These are phyloP conservation scores for Magnusiomyces clavatus DNA, from an alignment of 1,139 yeast genomes.

Conservation along the genomic window DNA sequence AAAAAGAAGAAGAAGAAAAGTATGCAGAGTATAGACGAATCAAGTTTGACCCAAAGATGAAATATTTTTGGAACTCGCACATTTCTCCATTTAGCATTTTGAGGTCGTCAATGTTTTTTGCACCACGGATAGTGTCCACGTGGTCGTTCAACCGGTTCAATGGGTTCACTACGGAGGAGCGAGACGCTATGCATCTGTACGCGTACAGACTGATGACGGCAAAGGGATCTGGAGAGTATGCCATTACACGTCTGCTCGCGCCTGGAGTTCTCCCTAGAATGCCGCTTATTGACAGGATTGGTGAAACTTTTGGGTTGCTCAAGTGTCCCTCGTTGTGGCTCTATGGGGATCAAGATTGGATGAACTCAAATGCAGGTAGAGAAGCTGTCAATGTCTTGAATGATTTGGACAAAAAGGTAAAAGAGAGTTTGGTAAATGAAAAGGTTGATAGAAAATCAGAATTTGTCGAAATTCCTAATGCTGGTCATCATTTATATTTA, in stretches of 20 bases:
- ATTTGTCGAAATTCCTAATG: constrained; percentile 43
- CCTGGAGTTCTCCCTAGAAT: constrained; percentile 71
- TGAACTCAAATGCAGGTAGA: constrained; percentile 70
- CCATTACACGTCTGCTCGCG: constrained; percentile 54
- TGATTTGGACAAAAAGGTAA: constrained; percentile 17
- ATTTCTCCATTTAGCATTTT: constrained; percentile 24
- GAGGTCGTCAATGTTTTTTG: constrained; percentile 22
- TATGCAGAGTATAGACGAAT: background rate
- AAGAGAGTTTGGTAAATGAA: background rate
- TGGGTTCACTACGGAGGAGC: constrained; percentile 18
- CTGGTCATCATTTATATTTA: constrained; percentile 75
- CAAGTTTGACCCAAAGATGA: constrained; percentile 2
- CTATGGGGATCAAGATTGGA: constrained; percentile 82
- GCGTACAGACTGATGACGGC: constrained; percentile 52
- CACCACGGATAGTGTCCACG: constrained; percentile 24
- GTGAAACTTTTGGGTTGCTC: constrained; percentile 22
- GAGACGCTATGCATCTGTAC: constrained; percentile 41
- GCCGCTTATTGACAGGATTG: constrained; percentile 64
- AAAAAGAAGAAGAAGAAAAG: background rate
- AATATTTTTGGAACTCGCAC: constrained; percentile 26
- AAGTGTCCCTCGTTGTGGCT: constrained; percentile 47
- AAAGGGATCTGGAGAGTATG: constrained; percentile 58
- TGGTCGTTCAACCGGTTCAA: constrained; percentile 27
- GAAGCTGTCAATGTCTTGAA: constrained; percentile 40
- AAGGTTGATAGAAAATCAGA: constrained; percentile 23